phyloP scores from a whole-genome alignment of 257 asterid species.

The Salvia splendens region DNA sequence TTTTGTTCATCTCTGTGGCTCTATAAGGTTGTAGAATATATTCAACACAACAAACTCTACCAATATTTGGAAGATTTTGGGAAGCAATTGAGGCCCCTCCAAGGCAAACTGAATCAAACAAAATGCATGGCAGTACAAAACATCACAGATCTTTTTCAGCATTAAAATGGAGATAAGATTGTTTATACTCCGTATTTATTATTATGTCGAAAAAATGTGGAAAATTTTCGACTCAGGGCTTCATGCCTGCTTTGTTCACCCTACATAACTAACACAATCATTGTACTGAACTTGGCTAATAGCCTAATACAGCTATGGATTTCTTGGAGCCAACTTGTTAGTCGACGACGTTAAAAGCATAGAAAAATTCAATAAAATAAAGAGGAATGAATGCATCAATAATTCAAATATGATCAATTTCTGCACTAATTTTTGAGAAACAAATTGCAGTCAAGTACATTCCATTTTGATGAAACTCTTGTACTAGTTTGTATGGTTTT shows the following conservation, averaged over 20 bases:
- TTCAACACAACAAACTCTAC: not conserved
- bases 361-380: not conserved
- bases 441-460: constrained; percentile 13
- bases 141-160: not conserved
- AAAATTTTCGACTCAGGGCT: constrained; percentile 12
- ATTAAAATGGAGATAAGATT: not conserved
- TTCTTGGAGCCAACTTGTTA: constrained; percentile 32
- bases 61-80: constrained; percentile 8
- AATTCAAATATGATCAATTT: not conserved
- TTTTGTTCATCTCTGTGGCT: not conserved
- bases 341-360: not conserved
- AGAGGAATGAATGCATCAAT: not conserved
- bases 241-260: constrained; percentile 19
- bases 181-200: no score
- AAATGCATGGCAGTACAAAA: not conserved
- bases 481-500: constrained; percentile 5
- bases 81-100: constrained; percentile 22
- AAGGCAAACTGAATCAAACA: constrained; percentile 7
- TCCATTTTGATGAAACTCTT: constrained; percentile 26
- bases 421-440: not conserved
- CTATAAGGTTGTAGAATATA: constrained; percentile 4
- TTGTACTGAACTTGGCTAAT: constrained; percentile 25
- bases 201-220: not conserved
- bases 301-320: constrained; percentile 24
- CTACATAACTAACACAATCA: constrained; percentile 36